These are phyloP conservation scores for Capronia americana DNA, from an alignment of 2,329 filamentous ascomycete genomes.

Conservation along the genomic window DNA sequence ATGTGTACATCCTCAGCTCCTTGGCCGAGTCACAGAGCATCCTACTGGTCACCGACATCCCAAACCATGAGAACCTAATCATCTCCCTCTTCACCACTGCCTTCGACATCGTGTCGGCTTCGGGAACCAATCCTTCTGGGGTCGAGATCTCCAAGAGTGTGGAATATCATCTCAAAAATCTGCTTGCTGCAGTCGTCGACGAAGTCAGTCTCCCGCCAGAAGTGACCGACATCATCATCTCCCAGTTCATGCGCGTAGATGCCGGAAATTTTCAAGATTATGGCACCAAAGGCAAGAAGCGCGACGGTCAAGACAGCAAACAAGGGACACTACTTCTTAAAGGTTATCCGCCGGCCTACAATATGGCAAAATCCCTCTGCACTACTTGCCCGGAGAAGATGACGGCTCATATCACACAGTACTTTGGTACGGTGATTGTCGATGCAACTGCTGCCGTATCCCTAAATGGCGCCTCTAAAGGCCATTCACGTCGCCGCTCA, in stretches of 20 bases:
- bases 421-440: slow-evolving; percentile 95
- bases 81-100: slow-evolving; percentile 82
- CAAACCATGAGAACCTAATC: slow-evolving; percentile 79
- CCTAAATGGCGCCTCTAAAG: slow-evolving; percentile 49
- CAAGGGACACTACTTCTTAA: slow-evolving; percentile 86
- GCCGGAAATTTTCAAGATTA: slow-evolving; percentile 64
- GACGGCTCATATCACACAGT: slow-evolving; percentile 91
- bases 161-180: slow-evolving; percentile 86
- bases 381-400: slow-evolving; percentile 90
- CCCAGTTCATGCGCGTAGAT: slow-evolving; percentile 90
- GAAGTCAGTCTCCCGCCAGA: slow-evolving; percentile 81
- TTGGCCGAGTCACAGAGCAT: slow-evolving; percentile 94
- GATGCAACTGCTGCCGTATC: slow-evolving; percentile 66
- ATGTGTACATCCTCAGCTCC: slow-evolving; percentile 88
- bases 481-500: slow-evolving; percentile 53
- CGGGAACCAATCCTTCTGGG: slow-evolving; percentile 74
- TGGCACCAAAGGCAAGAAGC: slow-evolving; percentile 62
- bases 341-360: slow-evolving; percentile 88
- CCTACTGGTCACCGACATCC: slow-evolving; percentile 85
- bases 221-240: slow-evolving; percentile 90
- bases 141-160: slow-evolving; percentile 91
- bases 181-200: slow-evolving; percentile 85
- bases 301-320: slow-evolving; percentile 69
- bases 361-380: slow-evolving; percentile 95
- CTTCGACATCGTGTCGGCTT: slow-evolving; percentile 88